Conservation (phyloP, 768 basidiomycete species). For the Mycena leptocephala region DNA sequence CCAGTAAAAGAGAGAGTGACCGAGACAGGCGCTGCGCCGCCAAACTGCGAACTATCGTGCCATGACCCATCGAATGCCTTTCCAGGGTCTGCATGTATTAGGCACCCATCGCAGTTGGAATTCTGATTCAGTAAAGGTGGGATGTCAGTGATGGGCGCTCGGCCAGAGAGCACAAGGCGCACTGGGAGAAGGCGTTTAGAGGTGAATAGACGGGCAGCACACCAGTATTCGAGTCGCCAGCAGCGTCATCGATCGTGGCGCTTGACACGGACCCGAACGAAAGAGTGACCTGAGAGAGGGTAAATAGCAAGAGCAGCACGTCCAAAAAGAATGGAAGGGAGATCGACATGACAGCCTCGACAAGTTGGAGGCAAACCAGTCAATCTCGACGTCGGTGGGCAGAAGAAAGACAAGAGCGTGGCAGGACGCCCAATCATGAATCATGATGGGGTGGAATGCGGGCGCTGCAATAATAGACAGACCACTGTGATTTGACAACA, state of each 20-base stretch:
- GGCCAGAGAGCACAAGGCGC: not conserved
- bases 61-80: slow-evolving; percentile 10
- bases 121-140: slow-evolving; percentile 14
- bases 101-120: slow-evolving; percentile 23
- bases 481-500: too few species aligned
- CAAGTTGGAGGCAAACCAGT: not conserved
- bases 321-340: slow-evolving; percentile 5
- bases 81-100: slow-evolving; percentile 10
- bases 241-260: slow-evolving; percentile 24
- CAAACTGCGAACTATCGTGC: slow-evolving; percentile 29
- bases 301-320: not conserved
- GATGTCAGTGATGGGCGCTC: not conserved
- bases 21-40: not conserved
- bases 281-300: not conserved
- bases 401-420: too few species aligned
- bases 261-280: not conserved
- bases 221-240: slow-evolving; percentile 23
- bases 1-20: slow-evolving; percentile 31
- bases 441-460: too few species aligned
- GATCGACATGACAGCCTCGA: not conserved
- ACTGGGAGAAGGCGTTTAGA: slow-evolving; percentile 9
- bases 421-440: too few species aligned
- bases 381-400: not conserved
- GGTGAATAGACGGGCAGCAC: slow-evolving; percentile 11
- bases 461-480: too few species aligned